Evolutionary conservation across 2,329 filamentous ascomycete genomes (phyloP).

Genomic region (Camptophora hylomeconis): DNA sequence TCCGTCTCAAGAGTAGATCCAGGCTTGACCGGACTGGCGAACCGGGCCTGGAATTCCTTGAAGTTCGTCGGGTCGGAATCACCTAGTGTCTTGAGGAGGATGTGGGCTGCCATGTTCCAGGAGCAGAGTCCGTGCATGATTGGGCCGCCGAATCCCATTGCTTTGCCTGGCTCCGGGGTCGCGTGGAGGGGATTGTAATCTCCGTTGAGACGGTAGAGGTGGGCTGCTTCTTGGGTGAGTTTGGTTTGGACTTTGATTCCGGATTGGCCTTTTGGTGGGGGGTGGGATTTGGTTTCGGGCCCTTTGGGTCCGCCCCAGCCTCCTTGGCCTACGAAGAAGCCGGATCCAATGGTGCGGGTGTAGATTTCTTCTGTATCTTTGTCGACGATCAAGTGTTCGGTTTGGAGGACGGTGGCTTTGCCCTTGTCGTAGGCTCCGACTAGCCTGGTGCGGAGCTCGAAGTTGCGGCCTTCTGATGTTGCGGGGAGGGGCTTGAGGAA

Average conservation of each 20-base stretch:
- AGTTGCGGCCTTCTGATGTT: conserved; percentile 55
- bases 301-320: conserved; percentile 84
- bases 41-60: conserved; percentile 78
- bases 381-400: conserved; percentile 65
- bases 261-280: conserved; percentile 60
- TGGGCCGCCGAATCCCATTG: conserved; percentile 82
- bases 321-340: conserved; percentile 71
- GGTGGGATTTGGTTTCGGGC: conserved; percentile 64
- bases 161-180: conserved; percentile 66
- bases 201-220: conserved; percentile 74
- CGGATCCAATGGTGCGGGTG: conserved; percentile 52
- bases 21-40: conserved; percentile 71
- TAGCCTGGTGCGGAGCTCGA: conserved; percentile 66
- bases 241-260: conserved; percentile 59
- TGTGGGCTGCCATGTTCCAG: conserved; percentile 69
- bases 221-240: conserved; percentile 57
- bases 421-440: conserved; percentile 86
- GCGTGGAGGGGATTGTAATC: conserved; percentile 93
- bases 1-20: conserved; percentile 70
- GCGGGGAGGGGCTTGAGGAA: conserved; percentile 65
- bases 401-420: conserved; percentile 69
- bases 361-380: conserved; percentile 57
- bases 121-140: conserved; percentile 85
- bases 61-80: conserved; percentile 68
- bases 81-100: conserved; percentile 59